Evolutionary conservation across 768 basidiomycete species (phyloP), one percentile per base, ranked within the genome.

Genomic region (Auriscalpium vulgare): DNA sequence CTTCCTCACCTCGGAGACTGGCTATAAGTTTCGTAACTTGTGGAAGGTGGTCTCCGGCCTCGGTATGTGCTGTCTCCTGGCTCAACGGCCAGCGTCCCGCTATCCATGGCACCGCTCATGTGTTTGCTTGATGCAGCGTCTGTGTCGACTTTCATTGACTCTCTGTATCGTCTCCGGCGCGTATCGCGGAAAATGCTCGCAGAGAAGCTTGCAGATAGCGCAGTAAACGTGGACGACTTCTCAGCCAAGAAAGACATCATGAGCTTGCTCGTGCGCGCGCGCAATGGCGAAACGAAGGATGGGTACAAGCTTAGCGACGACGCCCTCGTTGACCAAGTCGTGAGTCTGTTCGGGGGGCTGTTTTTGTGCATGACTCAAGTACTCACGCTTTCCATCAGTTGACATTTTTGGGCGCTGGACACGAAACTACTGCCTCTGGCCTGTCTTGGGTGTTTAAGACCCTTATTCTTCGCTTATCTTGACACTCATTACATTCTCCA

Each of bases 301-400:
- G 60, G 56, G 14, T 78, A 76, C 59, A 61, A 66, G 10, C 76
- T 79, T 77, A 75, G 70, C 23, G 76, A 79, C 57, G 62, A 68
- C 46, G 75, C 71, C 10, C 76, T 79, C 74, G 75, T 79, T 67
- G 77, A 78, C 51, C 79, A 81, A 69, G 76, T 80, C 38, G 77
- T 78, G 29, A 3, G 23, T 37, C 3, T 29, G 1, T 11, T 13
- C 36, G n/a, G 8, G 10, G 13, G 2, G 2, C 36, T 21, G 21
- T n/a, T 16, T 11, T 11, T 7, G 13, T 17, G 43, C 43, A 19
- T 14, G 45, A 3, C 34, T 10, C 10, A n/a, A n/a, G n/a, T n/a
- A n/a, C n/a, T 11, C 21, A n/a, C 16, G 1, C n/a, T 10, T 23
- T 29, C 50, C 11, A 14, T n/a, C 51, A 77, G 75, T 60, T 79